These are phyloP conservation scores for Coemansia sp. DNA, from an alignment of 192 early-diverging fungal genomes.

Conservation along the genomic window DNA sequence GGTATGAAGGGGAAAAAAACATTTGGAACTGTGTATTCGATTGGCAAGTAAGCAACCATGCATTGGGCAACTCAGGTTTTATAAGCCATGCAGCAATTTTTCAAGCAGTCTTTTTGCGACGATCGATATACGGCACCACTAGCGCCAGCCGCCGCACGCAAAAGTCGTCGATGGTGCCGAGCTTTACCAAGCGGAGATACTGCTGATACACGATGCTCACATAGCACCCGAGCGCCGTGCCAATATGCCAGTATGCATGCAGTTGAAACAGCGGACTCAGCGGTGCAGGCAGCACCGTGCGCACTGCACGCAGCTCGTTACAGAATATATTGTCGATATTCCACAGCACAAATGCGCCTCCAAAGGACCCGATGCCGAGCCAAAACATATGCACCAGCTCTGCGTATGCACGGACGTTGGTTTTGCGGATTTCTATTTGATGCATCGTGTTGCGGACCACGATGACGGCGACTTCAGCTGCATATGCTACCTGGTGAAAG, in stretches of 20 bases:
- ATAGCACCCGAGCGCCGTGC: slow-evolving; percentile 59
- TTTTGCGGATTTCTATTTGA: slow-evolving; percentile 40
- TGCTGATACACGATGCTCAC: slow-evolving; percentile 57
- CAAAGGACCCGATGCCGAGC: slow-evolving; percentile 46
- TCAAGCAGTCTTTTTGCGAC: slow-evolving; percentile 5
- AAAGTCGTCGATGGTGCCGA: slow-evolving; percentile 38
- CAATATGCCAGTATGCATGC: slow-evolving; percentile 69
- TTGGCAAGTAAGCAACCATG: background rate
- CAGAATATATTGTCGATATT: slow-evolving; percentile 79
- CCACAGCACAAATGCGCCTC: slow-evolving; percentile 67
- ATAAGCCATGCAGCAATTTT: slow-evolving; percentile 1
- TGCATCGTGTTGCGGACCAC: slow-evolving; percentile 52
- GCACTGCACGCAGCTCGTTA: slow-evolving; percentile 49
- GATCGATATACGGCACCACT: slow-evolving; percentile 50
- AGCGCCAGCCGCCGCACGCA: slow-evolving; percentile 31
- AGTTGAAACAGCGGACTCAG: slow-evolving; percentile 59
- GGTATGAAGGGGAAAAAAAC: background rate
- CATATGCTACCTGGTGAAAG: slow-evolving; percentile 67
- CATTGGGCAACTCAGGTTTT: slow-evolving; percentile 1
- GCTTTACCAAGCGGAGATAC: slow-evolving; percentile 56
- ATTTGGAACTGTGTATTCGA: too few relatives aligned
- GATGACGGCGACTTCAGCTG: slow-evolving; percentile 53
- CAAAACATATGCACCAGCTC: slow-evolving; percentile 41
- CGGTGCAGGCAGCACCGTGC: slow-evolving; percentile 51
- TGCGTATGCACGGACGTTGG: slow-evolving; percentile 30